A percentile compares a stretch with the other conserved stretches of the same genome.
Evolutionary conservation across 2,329 filamentous ascomycete species (phyloP).

Genomic region (Xylaria arbuscula): DNA sequence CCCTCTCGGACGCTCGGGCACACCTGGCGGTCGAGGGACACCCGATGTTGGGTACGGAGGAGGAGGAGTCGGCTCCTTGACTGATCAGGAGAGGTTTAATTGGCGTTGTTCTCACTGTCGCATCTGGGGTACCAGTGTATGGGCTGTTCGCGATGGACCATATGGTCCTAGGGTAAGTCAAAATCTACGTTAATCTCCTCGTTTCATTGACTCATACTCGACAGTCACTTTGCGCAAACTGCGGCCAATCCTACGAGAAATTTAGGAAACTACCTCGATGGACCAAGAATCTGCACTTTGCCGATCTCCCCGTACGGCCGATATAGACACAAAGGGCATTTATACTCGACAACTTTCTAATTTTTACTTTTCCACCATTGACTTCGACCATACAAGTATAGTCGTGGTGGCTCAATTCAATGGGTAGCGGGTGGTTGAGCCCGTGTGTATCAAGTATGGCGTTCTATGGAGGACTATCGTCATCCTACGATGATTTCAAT

Average conservation of each 20-base stretch:
- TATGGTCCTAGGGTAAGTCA: constrained; percentile 79
- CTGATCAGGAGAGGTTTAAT: constrained; percentile 79
- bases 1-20: constrained; percentile 75
- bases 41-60: constrained; percentile 83
- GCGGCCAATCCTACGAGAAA: constrained; percentile 87
- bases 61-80: constrained; percentile 72
- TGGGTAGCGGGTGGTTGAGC: constrained; percentile 6
- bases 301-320: constrained; percentile 35
- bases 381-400: background rate
- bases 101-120: constrained; percentile 93
- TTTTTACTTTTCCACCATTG: background rate
- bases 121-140: constrained; percentile 89
- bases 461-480: constrained; percentile 16
- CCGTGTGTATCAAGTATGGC: constrained; percentile 33
- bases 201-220: constrained; percentile 33
- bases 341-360: background rate
- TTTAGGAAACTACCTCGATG: constrained; percentile 84
- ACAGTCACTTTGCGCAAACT: constrained; percentile 91
- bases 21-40: constrained; percentile 78
- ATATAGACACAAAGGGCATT: constrained; percentile 23
- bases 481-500: constrained; percentile 3
- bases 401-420: background rate
- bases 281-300: constrained; percentile 74
- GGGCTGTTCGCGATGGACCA: constrained; percentile 94
- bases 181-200: background rate